Percentiles rank a stretch among this genome's conserved stretches.
Evolutionary conservation across 495 filamentous ascomycete genomes (phyloP).

Genomic region (Penicillium roqueforti): DNA sequence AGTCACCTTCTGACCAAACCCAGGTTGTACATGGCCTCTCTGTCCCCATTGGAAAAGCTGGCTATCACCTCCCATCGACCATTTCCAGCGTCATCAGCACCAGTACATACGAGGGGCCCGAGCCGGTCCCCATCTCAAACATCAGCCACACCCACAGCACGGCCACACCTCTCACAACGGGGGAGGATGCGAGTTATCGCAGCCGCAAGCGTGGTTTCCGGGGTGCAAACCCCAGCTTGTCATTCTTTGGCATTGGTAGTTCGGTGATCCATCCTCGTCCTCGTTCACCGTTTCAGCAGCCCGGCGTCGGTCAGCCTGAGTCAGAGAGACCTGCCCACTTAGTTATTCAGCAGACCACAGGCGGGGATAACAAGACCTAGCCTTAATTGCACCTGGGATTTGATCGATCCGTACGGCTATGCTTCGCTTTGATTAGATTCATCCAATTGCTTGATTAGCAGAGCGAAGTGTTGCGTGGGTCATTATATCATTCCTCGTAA

Average conservation of each 20-base stretch:
- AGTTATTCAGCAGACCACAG: constrained; percentile 12
- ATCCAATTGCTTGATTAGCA: neutral
- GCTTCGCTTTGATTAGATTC: neutral
- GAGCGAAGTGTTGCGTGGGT: neutral
- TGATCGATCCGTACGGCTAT: neutral
- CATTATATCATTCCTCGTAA: too few relatives aligned
- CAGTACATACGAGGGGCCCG: constrained; percentile 28
- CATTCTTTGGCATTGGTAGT: constrained; percentile 50
- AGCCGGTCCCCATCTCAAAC: constrained; percentile 30
- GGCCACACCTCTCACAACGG: constrained; percentile 22
- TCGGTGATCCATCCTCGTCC: constrained; percentile 34
- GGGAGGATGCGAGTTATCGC: constrained; percentile 18
- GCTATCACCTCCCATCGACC: constrained; percentile 73
- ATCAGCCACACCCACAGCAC: constrained; percentile 36
- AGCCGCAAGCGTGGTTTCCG: constrained; percentile 23
- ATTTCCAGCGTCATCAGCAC: constrained; percentile 57
- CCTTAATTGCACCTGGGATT: neutral
- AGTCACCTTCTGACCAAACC: constrained; percentile 12
- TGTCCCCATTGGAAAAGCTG: constrained; percentile 78
- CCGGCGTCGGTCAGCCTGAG: constrained; percentile 28
- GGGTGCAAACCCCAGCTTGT: constrained; percentile 31
- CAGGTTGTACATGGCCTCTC: constrained; percentile 83
- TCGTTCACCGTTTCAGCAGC: constrained; percentile 16
- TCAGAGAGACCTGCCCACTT: constrained; percentile 36
- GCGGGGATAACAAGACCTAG: neutral